Conservation (phyloP, 1,139 yeast genomes). For the Eremothecium gossypii region DNA sequence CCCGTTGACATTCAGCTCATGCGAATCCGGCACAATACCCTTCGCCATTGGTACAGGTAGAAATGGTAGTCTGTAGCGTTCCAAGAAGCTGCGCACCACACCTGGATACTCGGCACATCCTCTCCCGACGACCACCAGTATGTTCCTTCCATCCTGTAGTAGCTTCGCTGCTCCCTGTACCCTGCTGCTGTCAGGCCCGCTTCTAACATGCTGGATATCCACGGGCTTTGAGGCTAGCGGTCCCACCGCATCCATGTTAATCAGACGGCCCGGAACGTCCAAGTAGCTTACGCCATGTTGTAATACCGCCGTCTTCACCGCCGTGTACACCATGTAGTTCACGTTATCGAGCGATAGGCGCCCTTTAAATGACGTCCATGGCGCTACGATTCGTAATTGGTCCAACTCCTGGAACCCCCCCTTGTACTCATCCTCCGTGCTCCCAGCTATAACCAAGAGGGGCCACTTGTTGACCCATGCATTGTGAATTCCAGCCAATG, state of each 20-base stretch:
- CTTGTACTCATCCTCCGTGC: slow-evolving; percentile 38
- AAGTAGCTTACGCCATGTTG: slow-evolving; percentile 51
- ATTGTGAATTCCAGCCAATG: slow-evolving; percentile 54
- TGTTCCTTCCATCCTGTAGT: slow-evolving; percentile 31
- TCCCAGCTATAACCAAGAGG: slow-evolving; percentile 51
- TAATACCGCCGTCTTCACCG: slow-evolving; percentile 38
- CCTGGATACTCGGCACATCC: slow-evolving; percentile 44
- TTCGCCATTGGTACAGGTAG: slow-evolving; percentile 69
- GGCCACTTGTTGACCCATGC: slow-evolving; percentile 54
- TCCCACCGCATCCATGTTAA: slow-evolving; percentile 17
- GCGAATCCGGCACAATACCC: slow-evolving; percentile 49
- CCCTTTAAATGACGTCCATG: slow-evolving; percentile 43
- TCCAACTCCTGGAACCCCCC: slow-evolving; percentile 65
- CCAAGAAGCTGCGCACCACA: slow-evolving; percentile 35
- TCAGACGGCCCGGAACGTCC: slow-evolving; percentile 55
- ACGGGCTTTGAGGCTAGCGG: not conserved
- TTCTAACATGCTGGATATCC: slow-evolving; percentile 11
- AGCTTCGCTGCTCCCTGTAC: slow-evolving; percentile 32
- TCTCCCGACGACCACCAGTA: slow-evolving; percentile 53
- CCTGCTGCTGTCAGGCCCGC: slow-evolving; percentile 34
- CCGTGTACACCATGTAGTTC: slow-evolving; percentile 35
- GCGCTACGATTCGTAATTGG: slow-evolving; percentile 41
- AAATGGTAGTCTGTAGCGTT: slow-evolving; percentile 39
- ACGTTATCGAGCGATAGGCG: slow-evolving; percentile 37
- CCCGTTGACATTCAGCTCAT: slow-evolving; percentile 42